These are phyloP conservation scores for Escovopsis sp. DNA, from an alignment of 2,329 filamentous ascomycete genomes.

Conservation along the genomic window DNA sequence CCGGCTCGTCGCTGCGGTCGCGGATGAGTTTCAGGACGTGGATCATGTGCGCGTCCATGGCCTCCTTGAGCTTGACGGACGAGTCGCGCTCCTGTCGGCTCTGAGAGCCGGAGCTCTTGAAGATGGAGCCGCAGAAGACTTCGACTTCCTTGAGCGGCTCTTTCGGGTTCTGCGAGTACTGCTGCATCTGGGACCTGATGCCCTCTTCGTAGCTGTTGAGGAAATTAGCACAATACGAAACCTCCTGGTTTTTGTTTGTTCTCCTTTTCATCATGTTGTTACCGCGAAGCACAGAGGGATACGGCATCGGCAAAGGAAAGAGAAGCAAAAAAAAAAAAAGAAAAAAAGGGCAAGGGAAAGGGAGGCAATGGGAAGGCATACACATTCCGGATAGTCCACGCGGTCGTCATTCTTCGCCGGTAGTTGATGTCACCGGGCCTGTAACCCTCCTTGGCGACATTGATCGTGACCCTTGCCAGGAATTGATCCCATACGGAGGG, in stretches of 20 bases:
- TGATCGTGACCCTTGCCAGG: slow-evolving; percentile 10
- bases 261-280: no score
- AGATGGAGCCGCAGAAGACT: slow-evolving; percentile 39
- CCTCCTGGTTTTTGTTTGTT: no score
- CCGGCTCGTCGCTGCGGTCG: slow-evolving; percentile 5
- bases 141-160: slow-evolving; percentile 32
- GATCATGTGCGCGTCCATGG: slow-evolving; percentile 30
- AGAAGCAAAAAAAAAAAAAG: no score
- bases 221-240: no score
- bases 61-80: slow-evolving; percentile 35
- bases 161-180: slow-evolving; percentile 30
- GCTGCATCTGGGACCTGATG: slow-evolving; percentile 24
- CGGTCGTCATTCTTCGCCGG: slow-evolving; percentile 19
- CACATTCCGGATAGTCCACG: slow-evolving; percentile 29
- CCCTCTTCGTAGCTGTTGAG: slow-evolving; percentile 29
- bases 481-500: slow-evolving; percentile 30
- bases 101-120: slow-evolving; percentile 33
- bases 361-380: slow-evolving; percentile 14
- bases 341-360: no score
- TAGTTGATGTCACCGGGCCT: slow-evolving; percentile 16
- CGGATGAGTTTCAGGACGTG: slow-evolving; percentile 23
- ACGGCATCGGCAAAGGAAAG: no score
- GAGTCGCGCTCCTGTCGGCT: slow-evolving; percentile 35
- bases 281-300: no score
- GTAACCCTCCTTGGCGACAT: slow-evolving; percentile 6